A percentile compares a stretch with the other conserved stretches of the same genome.
Evolutionary conservation across 1,284 basidiomycete genomes (phyloP).

Genomic region (Athelia psychrophila): DNA sequence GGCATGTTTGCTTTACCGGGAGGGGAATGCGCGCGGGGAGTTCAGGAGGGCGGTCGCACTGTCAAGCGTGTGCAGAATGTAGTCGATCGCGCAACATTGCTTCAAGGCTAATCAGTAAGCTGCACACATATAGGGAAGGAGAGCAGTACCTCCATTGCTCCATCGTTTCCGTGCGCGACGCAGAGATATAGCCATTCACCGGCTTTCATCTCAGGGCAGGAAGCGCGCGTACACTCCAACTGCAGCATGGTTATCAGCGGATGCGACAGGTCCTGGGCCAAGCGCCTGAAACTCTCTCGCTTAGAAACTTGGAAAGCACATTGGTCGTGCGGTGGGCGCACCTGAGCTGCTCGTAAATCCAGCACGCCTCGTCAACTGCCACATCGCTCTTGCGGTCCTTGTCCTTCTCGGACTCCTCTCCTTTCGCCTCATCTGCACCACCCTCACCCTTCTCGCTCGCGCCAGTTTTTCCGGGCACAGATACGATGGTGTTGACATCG

Average conservation of each 20-base stretch:
- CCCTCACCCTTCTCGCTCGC: slow-evolving; percentile 38
- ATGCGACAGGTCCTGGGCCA: slow-evolving; percentile 89
- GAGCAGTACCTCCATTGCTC: slow-evolving; percentile 67
- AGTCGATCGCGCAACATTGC: slow-evolving; percentile 97
- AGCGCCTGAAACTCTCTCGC: slow-evolving; percentile 59
- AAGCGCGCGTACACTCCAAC: slow-evolving; percentile 76
- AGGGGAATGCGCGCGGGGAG: slow-evolving; percentile 90
- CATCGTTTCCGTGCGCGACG: slow-evolving; percentile 84
- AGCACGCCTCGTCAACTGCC: slow-evolving; percentile 78
- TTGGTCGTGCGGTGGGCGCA: slow-evolving; percentile 30
- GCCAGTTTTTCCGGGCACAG: slow-evolving; percentile 58
- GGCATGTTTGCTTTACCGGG: slow-evolving; percentile 48
- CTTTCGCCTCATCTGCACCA: slow-evolving; percentile 31
- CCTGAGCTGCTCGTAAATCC: slow-evolving; percentile 96
- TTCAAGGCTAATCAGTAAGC: slow-evolving; percentile 22
- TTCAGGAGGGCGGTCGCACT: slow-evolving; percentile 92
- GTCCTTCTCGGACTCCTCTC: slow-evolving; percentile 36
- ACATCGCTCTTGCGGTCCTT: slow-evolving; percentile 47
- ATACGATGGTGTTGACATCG: slow-evolving; percentile 81
- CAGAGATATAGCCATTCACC: slow-evolving; percentile 97
- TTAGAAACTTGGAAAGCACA: slow-evolving; percentile 4
- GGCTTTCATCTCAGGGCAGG: slow-evolving; percentile 96
- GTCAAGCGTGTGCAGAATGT: slow-evolving; percentile 93
- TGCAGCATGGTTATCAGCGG: slow-evolving; percentile 87
- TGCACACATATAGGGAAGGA: slow-evolving; percentile 3